Conservation (phyloP, 208 protist species). For the Leishmania tarentolae region DNA sequence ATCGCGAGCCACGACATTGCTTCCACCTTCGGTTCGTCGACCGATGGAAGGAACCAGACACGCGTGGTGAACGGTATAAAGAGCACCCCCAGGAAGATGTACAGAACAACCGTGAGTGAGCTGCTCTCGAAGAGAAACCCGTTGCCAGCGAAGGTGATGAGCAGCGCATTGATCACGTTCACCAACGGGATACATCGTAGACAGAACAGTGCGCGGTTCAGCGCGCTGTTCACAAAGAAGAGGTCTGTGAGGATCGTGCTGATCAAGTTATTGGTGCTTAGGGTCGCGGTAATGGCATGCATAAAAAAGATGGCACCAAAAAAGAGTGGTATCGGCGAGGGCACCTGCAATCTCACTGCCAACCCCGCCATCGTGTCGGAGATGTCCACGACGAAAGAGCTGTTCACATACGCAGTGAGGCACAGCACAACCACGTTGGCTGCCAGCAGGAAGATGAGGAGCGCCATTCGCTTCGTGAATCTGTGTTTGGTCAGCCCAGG, state of each 20-base stretch:
- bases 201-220: conserved; percentile 75
- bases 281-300: conserved; percentile 51
- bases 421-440: conserved; percentile 45
- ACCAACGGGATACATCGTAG: conserved; percentile 71
- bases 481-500: conserved; percentile 36
- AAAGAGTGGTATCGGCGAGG: conserved; percentile 49
- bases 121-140: conserved; percentile 64
- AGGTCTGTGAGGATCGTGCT: conserved; percentile 57
- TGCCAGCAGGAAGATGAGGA: conserved; percentile 48
- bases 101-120: conserved; percentile 56
- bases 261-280: conserved; percentile 52
- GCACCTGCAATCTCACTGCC: conserved; percentile 58
- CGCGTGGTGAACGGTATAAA: conserved; percentile 77
- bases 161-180: conserved; percentile 74
- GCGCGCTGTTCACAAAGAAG: conserved; percentile 52
- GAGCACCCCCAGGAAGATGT: conserved; percentile 56
- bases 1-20: conserved; percentile 69
- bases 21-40: conserved; percentile 69
- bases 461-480: conserved; percentile 59
- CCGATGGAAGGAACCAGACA: conserved; percentile 75
- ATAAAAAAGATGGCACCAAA: conserved; percentile 61
- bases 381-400: conserved; percentile 15
- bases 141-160: conserved; percentile 68
- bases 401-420: conserved; percentile 55
- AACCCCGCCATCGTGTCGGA: conserved; percentile 28